A percentile compares a stretch with the other conserved stretches of the same genome.
These are phyloP conservation scores for Termitomyces sp. DNA, from an alignment of 768 basidiomycete species.

Conservation along the genomic window DNA sequence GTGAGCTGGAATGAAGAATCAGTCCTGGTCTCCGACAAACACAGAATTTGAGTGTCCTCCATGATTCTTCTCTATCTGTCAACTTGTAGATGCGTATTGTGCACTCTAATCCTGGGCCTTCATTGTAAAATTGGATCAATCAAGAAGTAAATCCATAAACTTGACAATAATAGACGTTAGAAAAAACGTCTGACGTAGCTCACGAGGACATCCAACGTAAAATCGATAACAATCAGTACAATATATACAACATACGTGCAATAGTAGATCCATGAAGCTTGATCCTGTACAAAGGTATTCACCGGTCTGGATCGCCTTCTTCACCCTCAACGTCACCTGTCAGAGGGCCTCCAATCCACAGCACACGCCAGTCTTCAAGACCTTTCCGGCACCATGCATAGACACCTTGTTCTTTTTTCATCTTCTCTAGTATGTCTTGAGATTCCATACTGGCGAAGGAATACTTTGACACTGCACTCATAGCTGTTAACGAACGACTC, in stretches of 20 bases:
- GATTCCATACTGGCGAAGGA: conserved; percentile 50
- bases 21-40: background rate
- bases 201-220: background rate
- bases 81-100: background rate
- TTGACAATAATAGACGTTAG: no score
- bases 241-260: background rate
- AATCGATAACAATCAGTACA: background rate
- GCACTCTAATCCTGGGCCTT: background rate
- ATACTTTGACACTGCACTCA: conserved; percentile 33
- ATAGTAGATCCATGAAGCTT: background rate
- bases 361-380: conserved; percentile 68
- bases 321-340: conserved; percentile 22
- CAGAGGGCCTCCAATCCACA: conserved; percentile 70
- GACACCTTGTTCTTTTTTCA: conserved; percentile 55
- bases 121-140: no score
- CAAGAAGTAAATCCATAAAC: no score
- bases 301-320: conserved; percentile 1
- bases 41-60: background rate
- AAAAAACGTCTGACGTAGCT: background rate
- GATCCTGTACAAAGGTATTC: background rate
- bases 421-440: conserved; percentile 37
- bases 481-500: conserved; percentile 36
- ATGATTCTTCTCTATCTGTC: background rate
- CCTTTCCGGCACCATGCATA: conserved; percentile 81
- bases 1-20: no score